Evolutionary conservation across 176 grass and related monocot species (phyloP).

Genomic region (Sorghum bicolor): Sorghum_bicolor_NCBIv3 NC_012876.2:9304501-9305000

Average conservation of each 20-base stretch:
- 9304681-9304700: background rate
- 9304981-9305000: background rate
- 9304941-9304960: background rate
- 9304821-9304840: background rate
- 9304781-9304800: background rate
- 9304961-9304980: slow-evolving; percentile 15
- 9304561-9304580: background rate
- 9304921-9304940: background rate
- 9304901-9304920: background rate
- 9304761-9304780: background rate
- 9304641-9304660: background rate
- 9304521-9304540: background rate
- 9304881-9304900: background rate
- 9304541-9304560: background rate
- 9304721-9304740: slow-evolving; percentile 29
- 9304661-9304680: background rate
- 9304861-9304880: background rate
- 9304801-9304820: slow-evolving; percentile 24
- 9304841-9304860: background rate
- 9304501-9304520: background rate
- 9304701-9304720: background rate
- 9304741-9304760: background rate
- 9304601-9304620: background rate
- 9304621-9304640: background rate
- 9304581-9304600: slow-evolving; percentile 49